Evolutionary conservation across 2,329 filamentous ascomycete species (phyloP).

Genomic region (Trichoderma asperellum): DNA sequence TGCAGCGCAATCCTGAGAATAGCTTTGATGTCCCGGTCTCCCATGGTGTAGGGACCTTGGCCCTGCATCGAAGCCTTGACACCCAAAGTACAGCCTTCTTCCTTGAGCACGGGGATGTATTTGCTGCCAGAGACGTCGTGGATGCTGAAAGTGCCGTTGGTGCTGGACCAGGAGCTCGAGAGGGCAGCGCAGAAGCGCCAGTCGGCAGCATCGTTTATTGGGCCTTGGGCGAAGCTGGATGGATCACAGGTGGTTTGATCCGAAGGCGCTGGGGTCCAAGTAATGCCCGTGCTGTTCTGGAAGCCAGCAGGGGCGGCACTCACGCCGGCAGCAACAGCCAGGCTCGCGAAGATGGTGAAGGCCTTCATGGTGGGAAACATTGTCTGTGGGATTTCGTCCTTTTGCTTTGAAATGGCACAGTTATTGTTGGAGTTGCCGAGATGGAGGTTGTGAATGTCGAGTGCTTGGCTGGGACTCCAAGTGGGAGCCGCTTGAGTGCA

Average conservation of each 20-base stretch:
- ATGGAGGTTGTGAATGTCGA: background rate
- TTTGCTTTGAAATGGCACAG: background rate
- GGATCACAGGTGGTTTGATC: constrained; percentile 37
- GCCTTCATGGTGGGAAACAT: constrained; percentile 10
- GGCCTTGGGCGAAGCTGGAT: constrained; percentile 34
- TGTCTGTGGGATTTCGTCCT: background rate
- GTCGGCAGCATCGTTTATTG: constrained; percentile 35
- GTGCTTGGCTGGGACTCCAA: background rate
- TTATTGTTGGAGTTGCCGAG: background rate
- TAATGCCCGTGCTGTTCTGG: constrained; percentile 32
- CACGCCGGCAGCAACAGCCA: constrained; percentile 10
- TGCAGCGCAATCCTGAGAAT: constrained; percentile 33
- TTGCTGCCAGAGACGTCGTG: constrained; percentile 28
- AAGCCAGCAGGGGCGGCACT: constrained; percentile 23
- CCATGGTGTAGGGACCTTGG: constrained; percentile 33
- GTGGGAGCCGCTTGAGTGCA: background rate
- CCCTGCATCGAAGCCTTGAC: constrained; percentile 34
- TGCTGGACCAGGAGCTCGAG: constrained; percentile 37
- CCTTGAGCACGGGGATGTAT: constrained; percentile 36
- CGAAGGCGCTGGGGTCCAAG: constrained; percentile 36
- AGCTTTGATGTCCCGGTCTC: constrained; percentile 35
- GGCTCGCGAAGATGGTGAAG: background rate
- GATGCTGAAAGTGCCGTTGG: constrained; percentile 41
- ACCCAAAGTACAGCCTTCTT: constrained; percentile 36
- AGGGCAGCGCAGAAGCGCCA: constrained; percentile 41